A percentile compares a stretch with the other conserved stretches of the same genome.
phyloP scores from a whole-genome alignment of 139 green algal species.

The Zygnema circumcarinatum region DNA sequence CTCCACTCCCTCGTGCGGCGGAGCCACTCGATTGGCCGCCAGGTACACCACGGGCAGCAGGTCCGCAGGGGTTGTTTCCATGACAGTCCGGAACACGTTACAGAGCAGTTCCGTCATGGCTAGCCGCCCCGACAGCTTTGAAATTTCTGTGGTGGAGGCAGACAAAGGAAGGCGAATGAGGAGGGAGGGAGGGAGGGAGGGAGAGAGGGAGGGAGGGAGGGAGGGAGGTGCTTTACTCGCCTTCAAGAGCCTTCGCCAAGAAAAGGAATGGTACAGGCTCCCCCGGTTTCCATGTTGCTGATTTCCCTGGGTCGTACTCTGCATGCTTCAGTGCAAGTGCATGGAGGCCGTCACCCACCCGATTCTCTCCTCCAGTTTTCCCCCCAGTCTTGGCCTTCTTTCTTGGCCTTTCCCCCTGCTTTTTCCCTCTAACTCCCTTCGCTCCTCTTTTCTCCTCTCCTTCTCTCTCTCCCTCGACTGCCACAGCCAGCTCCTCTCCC shows the following conservation, averaged over 20 bases:
- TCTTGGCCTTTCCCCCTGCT: background rate
- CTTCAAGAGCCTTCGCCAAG: slow-evolving; percentile 45
- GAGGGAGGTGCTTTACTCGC: background rate
- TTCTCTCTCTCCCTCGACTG: slow-evolving; percentile 22
- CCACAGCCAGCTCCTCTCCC: slow-evolving; percentile 14
- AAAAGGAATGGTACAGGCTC: slow-evolving; percentile 56
- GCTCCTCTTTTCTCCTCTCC: slow-evolving; percentile 19
- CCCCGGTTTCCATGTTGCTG: slow-evolving; percentile 53
- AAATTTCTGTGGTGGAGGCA: slow-evolving; percentile 6
- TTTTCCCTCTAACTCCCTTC: slow-evolving; percentile 16
- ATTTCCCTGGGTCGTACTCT: slow-evolving; percentile 13
- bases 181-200: slow-evolving; percentile 5
- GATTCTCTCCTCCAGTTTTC: background rate
- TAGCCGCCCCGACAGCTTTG: slow-evolving; percentile 37
- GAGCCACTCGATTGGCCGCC: slow-evolving; percentile 87
- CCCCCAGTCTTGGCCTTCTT: slow-evolving; percentile 9
- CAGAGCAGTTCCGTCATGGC: slow-evolving; percentile 76
- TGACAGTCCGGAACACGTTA: slow-evolving; percentile 81
- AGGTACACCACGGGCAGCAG: slow-evolving; percentile 90
- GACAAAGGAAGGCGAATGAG: slow-evolving; percentile 19
- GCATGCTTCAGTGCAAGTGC: slow-evolving; percentile 20
- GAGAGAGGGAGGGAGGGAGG: background rate
- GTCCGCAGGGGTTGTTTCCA: slow-evolving; percentile 79
- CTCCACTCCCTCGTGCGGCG: slow-evolving; percentile 90
- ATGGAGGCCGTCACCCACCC: slow-evolving; percentile 29